Percentiles rank a stretch among this genome's conserved stretches.
Conservation (phyloP, 441 rosid species). For the Bruguiera hainesii region DNA sequence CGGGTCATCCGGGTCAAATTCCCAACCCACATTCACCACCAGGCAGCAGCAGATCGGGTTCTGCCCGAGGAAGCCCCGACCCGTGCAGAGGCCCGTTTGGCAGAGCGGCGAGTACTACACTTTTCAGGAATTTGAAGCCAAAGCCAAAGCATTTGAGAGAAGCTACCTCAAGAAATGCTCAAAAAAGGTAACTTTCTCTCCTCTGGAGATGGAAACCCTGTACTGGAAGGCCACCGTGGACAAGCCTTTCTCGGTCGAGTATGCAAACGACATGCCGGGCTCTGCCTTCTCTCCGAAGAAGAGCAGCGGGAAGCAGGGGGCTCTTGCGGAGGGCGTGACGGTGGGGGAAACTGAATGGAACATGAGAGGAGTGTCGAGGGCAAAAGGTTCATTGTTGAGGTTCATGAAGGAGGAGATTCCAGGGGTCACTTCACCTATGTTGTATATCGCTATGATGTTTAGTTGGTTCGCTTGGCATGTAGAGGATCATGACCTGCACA, state of each 20-base stretch:
- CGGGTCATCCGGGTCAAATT: slow-evolving; percentile 30
- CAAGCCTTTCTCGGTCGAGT: slow-evolving; percentile 94
- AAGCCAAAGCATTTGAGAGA: slow-evolving; percentile 80
- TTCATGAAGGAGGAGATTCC: slow-evolving; percentile 99
- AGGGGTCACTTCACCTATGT: slow-evolving; percentile 98
- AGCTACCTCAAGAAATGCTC: slow-evolving; percentile 56
- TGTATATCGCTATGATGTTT: slow-evolving; percentile 94
- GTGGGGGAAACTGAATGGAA: slow-evolving; percentile 97
- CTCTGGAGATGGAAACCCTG: slow-evolving; percentile 86
- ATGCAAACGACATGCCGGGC: slow-evolving; percentile 98
- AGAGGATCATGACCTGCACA: slow-evolving; percentile 95
- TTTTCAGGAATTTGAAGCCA: slow-evolving; percentile 80
- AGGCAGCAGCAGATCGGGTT: slow-evolving; percentile 99
- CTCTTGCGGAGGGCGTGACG: slow-evolving; percentile 47
- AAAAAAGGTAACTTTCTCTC: slow-evolving; percentile 56
- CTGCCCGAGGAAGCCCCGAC: slow-evolving; percentile 85
- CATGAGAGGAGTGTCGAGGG: slow-evolving; percentile 95
- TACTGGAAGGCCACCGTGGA: slow-evolving; percentile 95
- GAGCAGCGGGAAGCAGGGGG: slow-evolving; percentile 26
- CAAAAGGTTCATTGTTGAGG: slow-evolving; percentile 85
- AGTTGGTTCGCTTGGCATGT: slow-evolving; percentile 99
- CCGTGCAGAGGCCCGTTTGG: slow-evolving; percentile 91
- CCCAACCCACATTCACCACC: slow-evolving; percentile 86
- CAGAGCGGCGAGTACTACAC: slow-evolving; percentile 92
- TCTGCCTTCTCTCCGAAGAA: slow-evolving; percentile 71